phyloP scores from a whole-genome alignment of 139 green algal species.

The Dunaliella primolecta region DNA sequence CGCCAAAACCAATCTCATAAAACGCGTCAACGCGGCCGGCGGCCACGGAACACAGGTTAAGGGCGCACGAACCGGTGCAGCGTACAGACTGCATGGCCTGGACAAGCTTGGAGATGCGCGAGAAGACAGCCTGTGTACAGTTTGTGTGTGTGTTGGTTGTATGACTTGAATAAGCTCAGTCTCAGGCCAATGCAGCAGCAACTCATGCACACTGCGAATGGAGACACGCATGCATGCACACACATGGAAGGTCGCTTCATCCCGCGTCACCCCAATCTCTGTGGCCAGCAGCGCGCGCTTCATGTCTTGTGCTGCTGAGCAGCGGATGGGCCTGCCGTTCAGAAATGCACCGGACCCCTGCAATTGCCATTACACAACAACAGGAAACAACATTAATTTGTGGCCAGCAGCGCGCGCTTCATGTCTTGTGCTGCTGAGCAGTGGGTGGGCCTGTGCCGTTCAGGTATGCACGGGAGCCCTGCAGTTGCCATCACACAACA shows the following conservation, averaged over 20 bases:
- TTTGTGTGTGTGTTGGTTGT: not conserved
- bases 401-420: conserved; percentile 70
- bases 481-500: no score
- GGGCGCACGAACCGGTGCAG: conserved; percentile 86
- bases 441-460: conserved; percentile 73
- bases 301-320: conserved; percentile 54
- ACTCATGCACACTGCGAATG: not conserved
- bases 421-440: conserved; percentile 56
- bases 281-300: conserved; percentile 74
- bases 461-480: conserved; percentile 66
- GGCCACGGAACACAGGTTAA: conserved; percentile 80
- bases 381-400: no score
- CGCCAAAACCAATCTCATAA: conserved; percentile 91
- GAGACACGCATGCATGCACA: conserved; percentile 1
- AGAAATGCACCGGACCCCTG: conserved; percentile 67
- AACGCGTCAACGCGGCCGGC: conserved; percentile 86
- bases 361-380: no score
- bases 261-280: conserved; percentile 72
- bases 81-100: conserved; percentile 58
- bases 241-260: conserved; percentile 64
- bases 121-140: not conserved
- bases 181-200: not conserved
- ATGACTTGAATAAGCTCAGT: not conserved
- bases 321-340: conserved; percentile 70
- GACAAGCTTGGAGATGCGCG: not conserved